Evolutionary conservation across 2,329 filamentous ascomycete genomes (phyloP), one percentile per base, ranked within the genome.

Genomic region (Aquanectria penicillioides): DNA sequence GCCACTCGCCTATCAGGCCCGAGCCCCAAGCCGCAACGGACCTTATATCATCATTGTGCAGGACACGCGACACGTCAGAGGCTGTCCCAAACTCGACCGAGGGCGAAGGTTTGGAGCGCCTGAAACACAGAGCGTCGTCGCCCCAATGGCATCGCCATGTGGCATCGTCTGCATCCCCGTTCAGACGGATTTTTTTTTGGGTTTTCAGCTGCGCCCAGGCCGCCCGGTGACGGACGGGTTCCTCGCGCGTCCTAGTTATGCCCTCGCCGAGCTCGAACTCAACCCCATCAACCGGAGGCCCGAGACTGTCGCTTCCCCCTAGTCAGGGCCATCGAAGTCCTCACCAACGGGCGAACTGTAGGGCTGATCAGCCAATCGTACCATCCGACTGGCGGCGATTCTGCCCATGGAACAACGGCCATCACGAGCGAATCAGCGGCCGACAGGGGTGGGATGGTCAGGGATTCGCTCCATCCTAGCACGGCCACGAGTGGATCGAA

Each of bases 401-500:
- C 61, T 64, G 63, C 64, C 68, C 71, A 66, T 69, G 66, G 46
- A 67, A 73, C 64, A 70, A 51, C 53, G 70, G 67, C 58, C 71
- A 53, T 59, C 74, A 75, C 67, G 68, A 71, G 68, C 69, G 66
- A 71, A 71, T 71, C 69, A 70, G 37, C 20, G 38, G 9, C 29
- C 22, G 36, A n/a, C 56, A 43, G 34, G 40, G 40, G 17, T 56
- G 50, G 40, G 50, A 47, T 53, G 20, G 13, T 47, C 58, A 50
- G 61, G 53, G 68, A 64, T 17, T 56, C 52, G 46, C 17, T 47
- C 60, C 57, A 31, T 62, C 53, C 46, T 34, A 38, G 52, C n/a
- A n/a, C n/a, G n/a, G n/a, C n/a, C 46, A 28, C 33, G 7, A 43
- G 67, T 69, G 66, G 66, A 54, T 36, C 44, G 18, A 51, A 46